Evolutionary conservation across 192 early-diverging fungal genomes (phyloP), one percentile per base, ranked within the genome.

Genomic region (Coemansia aciculifera): DNA sequence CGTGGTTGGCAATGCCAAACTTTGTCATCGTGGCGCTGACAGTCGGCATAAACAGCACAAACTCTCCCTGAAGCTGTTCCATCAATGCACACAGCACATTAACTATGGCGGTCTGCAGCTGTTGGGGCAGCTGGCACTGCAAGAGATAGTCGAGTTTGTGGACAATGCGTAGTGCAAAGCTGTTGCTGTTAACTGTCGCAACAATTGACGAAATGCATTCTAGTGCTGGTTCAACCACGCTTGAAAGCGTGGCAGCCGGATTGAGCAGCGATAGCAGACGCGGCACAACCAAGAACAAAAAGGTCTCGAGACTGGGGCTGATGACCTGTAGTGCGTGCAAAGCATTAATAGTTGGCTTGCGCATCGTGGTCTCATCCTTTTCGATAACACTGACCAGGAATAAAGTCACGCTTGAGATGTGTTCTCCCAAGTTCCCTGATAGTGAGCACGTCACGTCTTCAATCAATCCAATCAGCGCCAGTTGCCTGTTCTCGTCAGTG

Each of bases 221-320:
- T 21, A 97, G 90, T 4, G 94, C 89, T 13, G 88, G 76, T 60
- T 85, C 87, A 24, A 91, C 83, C 40, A 96, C 68, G 21, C 66
- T 68, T 15, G 81, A 57, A 0, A 92, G 87, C 3, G 84, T 81
- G 34, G 90, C 89, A 0, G 86, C 67, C 37, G 85, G 84, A 59
- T 94, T 93, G 70, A 98, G 90, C 37, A 94, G 84, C 48, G 83
- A 78, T 32, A 98, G 90, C 17, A 99, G 84, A 5, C 89, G 88
- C 12, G 94, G 96, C 69, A 98, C 89, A 32, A 99, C 89, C 34
- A 98, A 79, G 74, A 94, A 92, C 83, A 99, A 85, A 67, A 95
- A 96, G 42, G 96, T 94, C 73, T 98, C 95, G 44, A 99, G 88
- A 69, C 94, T 96, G 7, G 90, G 82, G 9, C 94, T 93, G 83